Conservation (phyloP, 495 filamentous ascomycete species). For the Aspergillus panamensis region DNA sequence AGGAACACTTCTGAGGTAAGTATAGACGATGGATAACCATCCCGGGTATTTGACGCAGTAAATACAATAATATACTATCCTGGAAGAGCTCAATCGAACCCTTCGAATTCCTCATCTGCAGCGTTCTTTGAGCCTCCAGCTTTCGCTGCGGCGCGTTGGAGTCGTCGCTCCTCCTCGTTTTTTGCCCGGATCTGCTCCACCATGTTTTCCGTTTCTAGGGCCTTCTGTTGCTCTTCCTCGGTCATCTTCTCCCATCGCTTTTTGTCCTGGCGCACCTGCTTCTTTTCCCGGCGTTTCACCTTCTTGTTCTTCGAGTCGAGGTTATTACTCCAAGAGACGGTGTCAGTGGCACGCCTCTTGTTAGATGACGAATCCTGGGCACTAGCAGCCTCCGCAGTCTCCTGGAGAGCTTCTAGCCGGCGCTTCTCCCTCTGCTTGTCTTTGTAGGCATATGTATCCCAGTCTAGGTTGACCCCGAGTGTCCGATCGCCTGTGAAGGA, state of each 20-base stretch:
- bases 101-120: constrained; percentile 40
- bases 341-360: constrained; percentile 47
- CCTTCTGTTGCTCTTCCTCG: constrained; percentile 66
- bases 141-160: constrained; percentile 24
- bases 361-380: constrained; percentile 28
- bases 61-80: neutral
- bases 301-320: constrained; percentile 64
- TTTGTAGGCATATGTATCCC: constrained; percentile 63
- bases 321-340: constrained; percentile 81
- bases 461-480: constrained; percentile 60
- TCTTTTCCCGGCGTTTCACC: constrained; percentile 67
- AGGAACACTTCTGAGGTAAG: too few relatives aligned
- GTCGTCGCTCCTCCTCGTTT: constrained; percentile 41
- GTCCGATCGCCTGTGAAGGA: constrained; percentile 61
- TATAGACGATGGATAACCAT: neutral
- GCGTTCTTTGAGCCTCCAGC: constrained; percentile 13
- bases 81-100: constrained; percentile 37
- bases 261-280: constrained; percentile 66
- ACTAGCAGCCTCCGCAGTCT: constrained; percentile 29
- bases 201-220: constrained; percentile 67
- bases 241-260: constrained; percentile 66
- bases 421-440: constrained; percentile 75
- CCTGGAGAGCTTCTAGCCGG: constrained; percentile 54
- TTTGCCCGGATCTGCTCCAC: constrained; percentile 64
- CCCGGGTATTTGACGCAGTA: constrained; percentile 2